Evolutionary conservation across 2,329 filamentous ascomycete genomes (phyloP).

Genomic region (Cercospora canescens): DNA sequence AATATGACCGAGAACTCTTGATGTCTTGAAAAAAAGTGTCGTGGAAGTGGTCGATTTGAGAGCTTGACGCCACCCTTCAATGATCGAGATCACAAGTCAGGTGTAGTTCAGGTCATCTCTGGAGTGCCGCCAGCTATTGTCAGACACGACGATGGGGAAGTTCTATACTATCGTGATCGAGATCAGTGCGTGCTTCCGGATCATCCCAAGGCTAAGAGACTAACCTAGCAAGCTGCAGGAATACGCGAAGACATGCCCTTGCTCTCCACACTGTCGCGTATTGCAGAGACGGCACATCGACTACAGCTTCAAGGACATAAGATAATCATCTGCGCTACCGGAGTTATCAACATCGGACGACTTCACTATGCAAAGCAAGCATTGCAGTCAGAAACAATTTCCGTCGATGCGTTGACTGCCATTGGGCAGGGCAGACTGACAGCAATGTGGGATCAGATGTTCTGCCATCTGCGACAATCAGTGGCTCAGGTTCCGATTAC

Average conservation of each 20-base stretch:
- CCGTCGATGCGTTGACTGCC: neutral
- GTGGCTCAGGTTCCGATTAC: neutral
- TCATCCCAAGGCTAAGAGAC: neutral
- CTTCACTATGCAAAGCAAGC: neutral
- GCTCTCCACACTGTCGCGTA: neutral
- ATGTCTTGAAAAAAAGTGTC: neutral
- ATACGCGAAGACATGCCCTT: neutral
- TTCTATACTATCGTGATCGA: neutral
- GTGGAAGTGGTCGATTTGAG: no score
- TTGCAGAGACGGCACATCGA: neutral
- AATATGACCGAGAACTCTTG: neutral
- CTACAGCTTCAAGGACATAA: neutral
- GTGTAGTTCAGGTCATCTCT: no score
- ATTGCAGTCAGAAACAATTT: neutral
- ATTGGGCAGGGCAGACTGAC: neutral
- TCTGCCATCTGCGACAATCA: neutral
- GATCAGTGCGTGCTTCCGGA: neutral
- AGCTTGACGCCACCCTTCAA: neutral
- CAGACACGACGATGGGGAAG: neutral
- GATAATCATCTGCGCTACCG: neutral
- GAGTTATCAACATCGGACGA: neutral
- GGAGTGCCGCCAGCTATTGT: neutral
- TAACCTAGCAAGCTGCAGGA: neutral
- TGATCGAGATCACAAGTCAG: no score
- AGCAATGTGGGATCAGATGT: neutral